phyloP scores from a whole-genome alignment of 2,329 filamentous ascomycete species.

The Microcyclospora pomicola region DNA sequence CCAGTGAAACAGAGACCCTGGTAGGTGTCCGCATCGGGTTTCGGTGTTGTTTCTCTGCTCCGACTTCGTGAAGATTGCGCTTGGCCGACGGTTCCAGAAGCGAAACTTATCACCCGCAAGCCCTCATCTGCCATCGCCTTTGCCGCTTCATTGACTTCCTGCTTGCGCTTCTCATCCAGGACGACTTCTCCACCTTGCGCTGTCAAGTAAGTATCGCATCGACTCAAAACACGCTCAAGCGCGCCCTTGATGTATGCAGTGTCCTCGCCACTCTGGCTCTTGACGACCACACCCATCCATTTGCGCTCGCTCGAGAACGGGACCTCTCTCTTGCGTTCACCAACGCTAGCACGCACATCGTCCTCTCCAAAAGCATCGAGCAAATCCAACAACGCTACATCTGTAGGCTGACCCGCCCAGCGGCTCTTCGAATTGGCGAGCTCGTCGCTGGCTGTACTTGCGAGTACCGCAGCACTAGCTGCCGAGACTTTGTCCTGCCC shows the following conservation, averaged over 20 bases:
- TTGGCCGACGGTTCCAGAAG: constrained; percentile 49
- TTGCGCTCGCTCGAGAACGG: constrained; percentile 96
- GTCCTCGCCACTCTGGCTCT: constrained; percentile 49
- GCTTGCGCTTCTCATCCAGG: constrained; percentile 59
- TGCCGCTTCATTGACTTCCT: constrained; percentile 65
- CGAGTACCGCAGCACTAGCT: constrained; percentile 65
- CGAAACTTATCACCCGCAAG: constrained; percentile 81
- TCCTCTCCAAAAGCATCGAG: constrained; percentile 84
- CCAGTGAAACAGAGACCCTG: constrained; percentile 78
- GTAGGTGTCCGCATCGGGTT: constrained; percentile 56
- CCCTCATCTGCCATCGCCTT: constrained; percentile 81
- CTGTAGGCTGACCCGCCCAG: constrained; percentile 94
- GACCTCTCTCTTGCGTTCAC: constrained; percentile 68
- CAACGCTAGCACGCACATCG: constrained; percentile 75
- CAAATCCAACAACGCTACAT: constrained; percentile 91
- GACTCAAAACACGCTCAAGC: constrained; percentile 69
- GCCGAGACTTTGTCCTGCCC: constrained; percentile 44
- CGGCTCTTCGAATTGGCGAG: constrained; percentile 58
- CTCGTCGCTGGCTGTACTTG: constrained; percentile 54
- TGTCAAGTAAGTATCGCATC: constrained; percentile 83
- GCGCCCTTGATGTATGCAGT: constrained; percentile 93
- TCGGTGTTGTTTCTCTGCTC: constrained; percentile 26
- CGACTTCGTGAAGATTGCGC: constrained; percentile 20
- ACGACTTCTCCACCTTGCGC: constrained; percentile 75
- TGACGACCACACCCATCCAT: constrained; percentile 94